A percentile compares a stretch with the other conserved stretches of the same genome.
phyloP scores from a whole-genome alignment of 1,284 basidiomycete genomes.

The Boletus smithii region DNA sequence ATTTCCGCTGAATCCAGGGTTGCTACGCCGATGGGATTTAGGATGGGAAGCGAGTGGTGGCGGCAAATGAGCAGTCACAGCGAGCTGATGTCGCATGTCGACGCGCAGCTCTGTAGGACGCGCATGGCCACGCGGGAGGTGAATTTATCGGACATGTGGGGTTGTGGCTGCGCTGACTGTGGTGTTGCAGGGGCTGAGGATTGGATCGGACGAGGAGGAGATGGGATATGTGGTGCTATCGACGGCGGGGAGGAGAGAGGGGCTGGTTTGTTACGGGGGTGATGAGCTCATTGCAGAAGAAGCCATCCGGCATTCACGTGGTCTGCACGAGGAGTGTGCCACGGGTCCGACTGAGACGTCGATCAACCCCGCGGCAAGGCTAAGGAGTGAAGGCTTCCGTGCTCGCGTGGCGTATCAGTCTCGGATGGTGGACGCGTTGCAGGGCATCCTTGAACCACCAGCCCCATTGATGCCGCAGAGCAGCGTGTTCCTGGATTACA shows the following conservation, averaged over 20 bases:
- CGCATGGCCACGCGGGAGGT: slow-evolving; percentile 44
- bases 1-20: slow-evolving; percentile 36
- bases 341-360: slow-evolving; percentile 31
- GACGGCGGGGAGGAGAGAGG: slow-evolving; percentile 29
- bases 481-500: slow-evolving; percentile 60
- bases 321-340: slow-evolving; percentile 32
- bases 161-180: slow-evolving; percentile 8
- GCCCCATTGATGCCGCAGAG: slow-evolving; percentile 40
- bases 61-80: slow-evolving; percentile 31
- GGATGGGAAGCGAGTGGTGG: slow-evolving; percentile 26
- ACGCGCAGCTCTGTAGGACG: slow-evolving; percentile 47
- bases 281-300: slow-evolving; percentile 48
- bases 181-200: slow-evolving; percentile 30
- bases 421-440: slow-evolving; percentile 42
- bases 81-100: slow-evolving; percentile 53
- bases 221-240: slow-evolving; percentile 49
- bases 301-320: slow-evolving; percentile 47
- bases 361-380: slow-evolving; percentile 33
- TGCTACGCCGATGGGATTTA: slow-evolving; percentile 10
- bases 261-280: slow-evolving; percentile 35
- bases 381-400: slow-evolving; percentile 34
- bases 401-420: slow-evolving; percentile 44
- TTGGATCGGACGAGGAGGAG: slow-evolving; percentile 53
- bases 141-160: slow-evolving; percentile 11
- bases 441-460: slow-evolving; percentile 33